Percentiles rank a stretch among this genome's conserved stretches.
phyloP scores from a whole-genome alignment of 768 basidiomycete species.

The Nidularia pulvinata region DNA sequence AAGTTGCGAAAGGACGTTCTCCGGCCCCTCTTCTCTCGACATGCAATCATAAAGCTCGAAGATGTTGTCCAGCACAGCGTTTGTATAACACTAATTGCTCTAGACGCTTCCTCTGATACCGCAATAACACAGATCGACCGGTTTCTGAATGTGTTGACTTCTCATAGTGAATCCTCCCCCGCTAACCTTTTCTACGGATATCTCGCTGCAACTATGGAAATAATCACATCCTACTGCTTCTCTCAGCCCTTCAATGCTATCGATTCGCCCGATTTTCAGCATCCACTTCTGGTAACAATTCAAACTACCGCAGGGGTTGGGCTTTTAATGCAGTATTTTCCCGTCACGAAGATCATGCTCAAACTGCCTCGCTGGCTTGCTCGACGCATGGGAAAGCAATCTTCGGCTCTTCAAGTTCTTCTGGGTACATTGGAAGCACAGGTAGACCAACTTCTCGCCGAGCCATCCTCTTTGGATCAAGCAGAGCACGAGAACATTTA shows the following conservation, averaged over 20 bases:
- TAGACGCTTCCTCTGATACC: not conserved
- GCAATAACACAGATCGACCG: constrained; percentile 13
- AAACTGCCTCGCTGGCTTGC: too few relatives aligned
- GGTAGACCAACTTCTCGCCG: constrained; percentile 28
- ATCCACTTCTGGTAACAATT: constrained; percentile 16
- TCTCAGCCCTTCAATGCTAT: constrained; percentile 19
- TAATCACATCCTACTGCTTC: constrained; percentile 28
- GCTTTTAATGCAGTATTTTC: constrained; percentile 1
- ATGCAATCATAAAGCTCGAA: constrained; percentile 24
- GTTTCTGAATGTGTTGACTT: constrained; percentile 7
- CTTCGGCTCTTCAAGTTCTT: too few relatives aligned
- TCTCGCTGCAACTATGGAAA: constrained; percentile 21
- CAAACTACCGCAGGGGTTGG: constrained; percentile 6
- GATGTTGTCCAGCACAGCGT: constrained; percentile 21
- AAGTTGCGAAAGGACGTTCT: constrained; percentile 23
- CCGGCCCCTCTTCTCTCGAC: constrained; percentile 29
- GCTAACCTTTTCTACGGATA: constrained; percentile 20
- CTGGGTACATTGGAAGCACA: not conserved
- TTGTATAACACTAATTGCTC: not conserved
- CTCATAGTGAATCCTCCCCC: not conserved
- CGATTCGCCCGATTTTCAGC: constrained; percentile 16
- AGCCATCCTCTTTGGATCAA: constrained; percentile 23
- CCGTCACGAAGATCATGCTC: not conserved
- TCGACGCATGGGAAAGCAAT: too few relatives aligned
- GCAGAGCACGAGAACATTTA: constrained; percentile 34